Evolutionary conservation across 1,284 basidiomycete species (phyloP), one percentile per base, ranked within the genome.

Genomic region (Puccinia coronata): DNA sequence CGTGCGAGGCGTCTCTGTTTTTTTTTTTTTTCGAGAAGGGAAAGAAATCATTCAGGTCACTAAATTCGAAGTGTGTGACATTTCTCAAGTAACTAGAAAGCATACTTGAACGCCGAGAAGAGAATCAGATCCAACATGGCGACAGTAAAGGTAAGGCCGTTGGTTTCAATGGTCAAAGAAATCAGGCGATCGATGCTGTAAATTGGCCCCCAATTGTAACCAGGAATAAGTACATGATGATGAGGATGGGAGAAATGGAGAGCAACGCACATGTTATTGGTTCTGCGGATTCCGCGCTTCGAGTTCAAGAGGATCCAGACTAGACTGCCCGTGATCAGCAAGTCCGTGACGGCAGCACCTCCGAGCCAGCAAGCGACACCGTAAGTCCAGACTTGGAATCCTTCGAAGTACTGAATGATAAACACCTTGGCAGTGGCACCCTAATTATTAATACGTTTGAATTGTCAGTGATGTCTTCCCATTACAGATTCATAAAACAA

Each of bases 241-340:
- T 23, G 6, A 20, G 18, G n/a, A 1, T 28, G 41, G 11, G 31
- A 63, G 20, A 8, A 53, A 53, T 4, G 28, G n/a, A 63, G 18
- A 11, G 31, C 5, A 34, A 53, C 41, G 9, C 41, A 70, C 76
- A 79, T 49, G 59, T 41, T 69, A 39, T 82, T 82, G 20, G 83
- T 82, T 65, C 80, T 49, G 14, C 77, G 57, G 25, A 82, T 73
- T 16, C 77, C 80, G 18, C 71, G 63, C 65, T 82, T 83, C 20
- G 74, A 80, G 28, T 71, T 61, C 1, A 59, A 6, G 23, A 83
- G 70, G 51, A 82, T 65, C 82, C 71, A 83, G 2, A 83, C 70
- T 72, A 83, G 70, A 34, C 82, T 73, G 25, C 43, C 25, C 0
- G 82, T 83, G 49, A 83, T 82, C 34, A 83, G 28, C 18, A 83